Evolutionary conservation across 1,284 basidiomycete genomes (phyloP), one percentile per base, ranked within the genome.

Genomic region (Lignosus rhinocerotis): DNA sequence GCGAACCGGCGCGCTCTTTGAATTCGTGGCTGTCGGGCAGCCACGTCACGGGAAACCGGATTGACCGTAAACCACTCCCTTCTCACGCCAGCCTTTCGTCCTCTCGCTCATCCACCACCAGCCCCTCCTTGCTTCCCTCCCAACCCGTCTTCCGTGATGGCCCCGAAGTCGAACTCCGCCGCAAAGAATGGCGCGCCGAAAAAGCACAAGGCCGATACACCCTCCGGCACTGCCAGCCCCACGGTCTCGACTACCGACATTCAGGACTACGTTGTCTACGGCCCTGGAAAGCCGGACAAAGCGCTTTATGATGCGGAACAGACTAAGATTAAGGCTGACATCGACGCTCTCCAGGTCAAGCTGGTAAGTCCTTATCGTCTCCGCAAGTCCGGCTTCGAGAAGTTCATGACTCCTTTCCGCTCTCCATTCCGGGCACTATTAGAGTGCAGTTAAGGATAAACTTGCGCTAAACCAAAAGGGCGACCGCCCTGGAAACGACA

Each of bases 391-490:
- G 17, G 33, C 49, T 53, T 58, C 51, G 16, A 34, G 51, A 43
- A 56, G 51, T 58, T 53, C 36, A 39, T 39, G 56, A 43, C 56
- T 51, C 53, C 25, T 25, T 3, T 12, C 11, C 31, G 38, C n/a
- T 46, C 49, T 19, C 47, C 19, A 31, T 34, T 25, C 19, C n/a
- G 1, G 47, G 44, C 9, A 25, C 30, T 71, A 25, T 19, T 71
- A 97, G 95, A 83, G 80, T 69, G 83, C 83, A 43, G 81, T 96
- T 59, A 88, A 85, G 67, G 88, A 91, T 62, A 93, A 94, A 76
- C 89, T 98, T 71, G 72, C 81, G 49, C 75, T 86, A 41, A 80
- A 83, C 11, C 79, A 79, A 61, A 87, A 88, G 65, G 80, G 74
- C 36, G 76, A 80, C 60, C n/a, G n/a, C n/a, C 76, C 83, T 59